Evolutionary conservation across 768 basidiomycete genomes (phyloP).

Genomic region (Mycena rebaudengoi): DNA sequence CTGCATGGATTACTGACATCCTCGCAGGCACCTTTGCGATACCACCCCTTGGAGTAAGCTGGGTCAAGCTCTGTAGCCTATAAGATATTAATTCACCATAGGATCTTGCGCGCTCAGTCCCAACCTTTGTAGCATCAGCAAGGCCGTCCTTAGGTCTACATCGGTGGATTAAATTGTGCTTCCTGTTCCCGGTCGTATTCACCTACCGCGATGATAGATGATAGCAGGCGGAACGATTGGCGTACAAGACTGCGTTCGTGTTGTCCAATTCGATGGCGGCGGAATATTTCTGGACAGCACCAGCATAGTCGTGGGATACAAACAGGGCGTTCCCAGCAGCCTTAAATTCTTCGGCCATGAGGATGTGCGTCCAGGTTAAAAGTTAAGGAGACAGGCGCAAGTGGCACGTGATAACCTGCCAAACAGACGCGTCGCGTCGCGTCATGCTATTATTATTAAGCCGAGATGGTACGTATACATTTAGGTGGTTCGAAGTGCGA

Average conservation of each 20-base stretch:
- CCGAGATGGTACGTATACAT: no score
- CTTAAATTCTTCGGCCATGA: constrained; percentile 35
- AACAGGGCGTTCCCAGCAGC: constrained; percentile 47
- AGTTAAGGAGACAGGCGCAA: no score
- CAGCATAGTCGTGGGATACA: constrained; percentile 34
- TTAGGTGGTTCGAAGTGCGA: no score
- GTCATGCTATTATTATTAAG: no score
- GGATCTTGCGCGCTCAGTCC: background rate
- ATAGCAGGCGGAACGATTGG: constrained; percentile 47
- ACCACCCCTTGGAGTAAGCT: constrained; percentile 18
- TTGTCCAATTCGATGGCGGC: constrained; percentile 41
- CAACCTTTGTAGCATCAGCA: constrained; percentile 9
- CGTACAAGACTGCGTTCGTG: constrained; percentile 45
- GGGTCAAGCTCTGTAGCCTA: constrained; percentile 13
- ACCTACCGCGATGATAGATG: constrained; percentile 36
- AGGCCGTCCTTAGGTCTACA: constrained; percentile 6
- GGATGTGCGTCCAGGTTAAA: background rate
- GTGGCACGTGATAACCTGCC: no score
- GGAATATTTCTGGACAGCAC: constrained; percentile 41
- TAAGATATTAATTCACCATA: background rate
- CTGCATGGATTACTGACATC: no score
- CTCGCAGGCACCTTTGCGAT: constrained; percentile 10
- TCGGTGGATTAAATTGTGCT: background rate
- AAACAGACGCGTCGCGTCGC: no score
- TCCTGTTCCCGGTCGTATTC: background rate